Conservation (phyloP, 2,329 filamentous ascomycete species). For the Fusarium oligoseptatum region DNA sequence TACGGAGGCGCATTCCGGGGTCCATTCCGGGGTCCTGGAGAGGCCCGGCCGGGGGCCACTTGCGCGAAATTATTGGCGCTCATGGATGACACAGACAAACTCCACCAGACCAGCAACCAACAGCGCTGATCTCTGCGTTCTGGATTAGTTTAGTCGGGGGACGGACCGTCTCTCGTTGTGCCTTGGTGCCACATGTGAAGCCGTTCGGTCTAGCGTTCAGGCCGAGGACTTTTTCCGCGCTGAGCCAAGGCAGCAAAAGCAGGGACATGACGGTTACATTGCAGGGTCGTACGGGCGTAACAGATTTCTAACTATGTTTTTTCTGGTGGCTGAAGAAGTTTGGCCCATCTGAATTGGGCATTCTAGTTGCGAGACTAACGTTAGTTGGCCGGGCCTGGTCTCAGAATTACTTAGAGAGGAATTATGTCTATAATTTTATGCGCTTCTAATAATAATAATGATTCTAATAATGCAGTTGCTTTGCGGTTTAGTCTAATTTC, state of each 20-base stretch:
- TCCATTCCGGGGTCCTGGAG: not conserved
- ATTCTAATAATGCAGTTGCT: not conserved
- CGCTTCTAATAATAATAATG: not conserved
- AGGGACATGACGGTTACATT: not conserved
- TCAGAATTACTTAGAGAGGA: not conserved
- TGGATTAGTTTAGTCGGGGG: not conserved
- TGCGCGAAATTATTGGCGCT: slow-evolving; percentile 2
- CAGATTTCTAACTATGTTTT: not conserved
- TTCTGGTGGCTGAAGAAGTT: not conserved
- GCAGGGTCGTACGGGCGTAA: not conserved
- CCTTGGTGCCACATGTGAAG: not conserved
- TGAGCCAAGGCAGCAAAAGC: not conserved
- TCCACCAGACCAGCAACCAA: not conserved
- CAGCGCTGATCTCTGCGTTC: slow-evolving; percentile 1
- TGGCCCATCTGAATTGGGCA: not conserved
- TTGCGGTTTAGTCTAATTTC: not conserved
- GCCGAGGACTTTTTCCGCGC: not conserved
- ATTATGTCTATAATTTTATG: not conserved
- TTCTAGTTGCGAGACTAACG: not conserved
- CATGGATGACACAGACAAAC: slow-evolving; percentile 8
- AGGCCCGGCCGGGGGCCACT: not conserved
- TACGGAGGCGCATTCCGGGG: not conserved
- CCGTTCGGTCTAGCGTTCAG: not conserved
- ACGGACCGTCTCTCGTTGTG: not conserved
- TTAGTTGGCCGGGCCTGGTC: not conserved